Evolutionary conservation across 2,329 filamentous ascomycete species (phyloP).

Genomic region (Calonectria henricotiae): DNA sequence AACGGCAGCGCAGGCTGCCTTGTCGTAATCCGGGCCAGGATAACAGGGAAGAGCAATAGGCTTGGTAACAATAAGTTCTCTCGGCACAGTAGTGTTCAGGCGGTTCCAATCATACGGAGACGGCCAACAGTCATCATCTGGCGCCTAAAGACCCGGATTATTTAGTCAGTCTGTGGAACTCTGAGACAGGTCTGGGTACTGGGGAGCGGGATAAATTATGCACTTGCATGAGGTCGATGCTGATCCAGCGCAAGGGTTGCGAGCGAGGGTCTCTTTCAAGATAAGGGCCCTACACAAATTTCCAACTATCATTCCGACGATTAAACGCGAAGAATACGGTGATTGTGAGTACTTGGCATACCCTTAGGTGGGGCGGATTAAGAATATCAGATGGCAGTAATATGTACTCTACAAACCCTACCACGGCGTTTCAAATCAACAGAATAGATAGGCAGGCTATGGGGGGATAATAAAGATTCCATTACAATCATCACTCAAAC

Average conservation of each 20-base stretch:
- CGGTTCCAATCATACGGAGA: neutral
- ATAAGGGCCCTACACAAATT: neutral
- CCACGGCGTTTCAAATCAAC: too few species aligned
- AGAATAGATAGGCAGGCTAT: too few species aligned
- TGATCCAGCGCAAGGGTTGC: neutral
- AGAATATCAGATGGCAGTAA: too few species aligned
- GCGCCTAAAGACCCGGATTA: neutral
- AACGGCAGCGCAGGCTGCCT: neutral
- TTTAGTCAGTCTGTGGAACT: neutral
- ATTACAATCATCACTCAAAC: too few species aligned
- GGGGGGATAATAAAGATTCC: too few species aligned
- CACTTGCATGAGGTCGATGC: neutral
- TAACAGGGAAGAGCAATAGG: neutral
- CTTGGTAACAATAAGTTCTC: constrained; percentile 8
- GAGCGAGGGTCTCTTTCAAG: neutral
- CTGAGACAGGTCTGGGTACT: neutral
- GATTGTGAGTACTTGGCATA: neutral
- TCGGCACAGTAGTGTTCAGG: neutral
- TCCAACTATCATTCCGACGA: neutral
- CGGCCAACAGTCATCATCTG: constrained; percentile 7
- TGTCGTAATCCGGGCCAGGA: constrained; percentile 6
- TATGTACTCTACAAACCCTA: too few species aligned
- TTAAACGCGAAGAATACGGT: too few species aligned
- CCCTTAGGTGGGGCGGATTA: too few species aligned
- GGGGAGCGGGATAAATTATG: neutral